phyloP scores from a whole-genome alignment of 495 filamentous ascomycete species.

The Ascobolus immersus region DNA sequence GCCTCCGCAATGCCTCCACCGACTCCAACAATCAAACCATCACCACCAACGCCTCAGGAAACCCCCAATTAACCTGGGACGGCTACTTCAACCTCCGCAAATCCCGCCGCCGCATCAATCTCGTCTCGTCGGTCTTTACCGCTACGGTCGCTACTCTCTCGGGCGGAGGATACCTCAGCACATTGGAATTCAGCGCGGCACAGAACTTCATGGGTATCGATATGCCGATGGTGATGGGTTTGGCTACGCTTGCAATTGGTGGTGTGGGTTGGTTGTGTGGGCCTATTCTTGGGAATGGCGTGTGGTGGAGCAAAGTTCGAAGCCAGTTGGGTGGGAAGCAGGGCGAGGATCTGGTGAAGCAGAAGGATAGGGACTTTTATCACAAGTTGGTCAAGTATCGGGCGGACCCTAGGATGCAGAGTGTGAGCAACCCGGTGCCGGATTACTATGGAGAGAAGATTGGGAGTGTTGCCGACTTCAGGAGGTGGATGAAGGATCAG shows the following conservation, averaged over 20 bases:
- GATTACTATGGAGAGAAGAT: slow-evolving; percentile 87
- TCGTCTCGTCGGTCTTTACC: slow-evolving; percentile 43
- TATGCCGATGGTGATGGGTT: slow-evolving; percentile 56
- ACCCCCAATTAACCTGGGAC: slow-evolving; percentile 55
- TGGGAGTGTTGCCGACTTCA: slow-evolving; percentile 64
- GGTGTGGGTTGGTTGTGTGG: slow-evolving; percentile 67
- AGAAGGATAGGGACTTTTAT: slow-evolving; percentile 89
- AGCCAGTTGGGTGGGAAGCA: too few relatives aligned
- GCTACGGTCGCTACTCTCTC: slow-evolving; percentile 29
- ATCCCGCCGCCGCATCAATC: slow-evolving; percentile 55
- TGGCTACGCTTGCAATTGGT: slow-evolving; percentile 44
- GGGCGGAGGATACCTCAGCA: slow-evolving; percentile 37
- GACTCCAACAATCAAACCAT: slow-evolving; percentile 18
- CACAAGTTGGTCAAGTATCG: slow-evolving; percentile 63
- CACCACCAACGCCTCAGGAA: slow-evolving; percentile 15
- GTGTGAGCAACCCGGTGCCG: slow-evolving; percentile 37
- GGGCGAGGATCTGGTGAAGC: too few relatives aligned
- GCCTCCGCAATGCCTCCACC: slow-evolving; percentile 18
- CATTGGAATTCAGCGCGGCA: slow-evolving; percentile 34
- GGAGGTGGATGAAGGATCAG: slow-evolving; percentile 93
- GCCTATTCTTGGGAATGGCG: slow-evolving; percentile 45
- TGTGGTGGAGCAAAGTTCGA: slow-evolving; percentile 32
- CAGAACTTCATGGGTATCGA: slow-evolving; percentile 54
- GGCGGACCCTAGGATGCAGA: slow-evolving; percentile 55
- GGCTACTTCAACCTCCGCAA: slow-evolving; percentile 76